A percentile compares a stretch with the other conserved stretches of the same genome.
Evolutionary conservation across 257 asterid species (phyloP).

Genomic region (Thymus mandschuricus): DNA sequence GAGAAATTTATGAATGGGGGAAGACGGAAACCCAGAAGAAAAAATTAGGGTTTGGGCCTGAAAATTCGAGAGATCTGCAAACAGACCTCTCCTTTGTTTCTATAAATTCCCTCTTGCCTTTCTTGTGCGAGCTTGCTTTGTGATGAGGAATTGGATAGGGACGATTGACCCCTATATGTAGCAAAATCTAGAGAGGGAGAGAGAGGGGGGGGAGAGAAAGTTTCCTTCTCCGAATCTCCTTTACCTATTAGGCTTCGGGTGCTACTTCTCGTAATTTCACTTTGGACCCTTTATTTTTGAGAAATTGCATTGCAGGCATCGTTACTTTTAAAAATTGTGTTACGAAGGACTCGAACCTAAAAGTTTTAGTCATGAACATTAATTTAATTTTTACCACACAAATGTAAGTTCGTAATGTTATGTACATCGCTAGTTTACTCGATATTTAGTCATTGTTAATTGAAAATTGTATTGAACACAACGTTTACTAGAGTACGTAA

Average conservation of each 20-base stretch:
- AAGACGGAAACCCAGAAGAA: background rate
- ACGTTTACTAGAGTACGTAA: too few species aligned
- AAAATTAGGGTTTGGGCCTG: background rate
- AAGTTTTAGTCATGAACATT: too few species aligned
- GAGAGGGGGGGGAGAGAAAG: background rate
- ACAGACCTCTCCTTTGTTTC: conserved; percentile 11
- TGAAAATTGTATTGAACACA: too few species aligned
- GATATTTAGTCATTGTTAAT: too few species aligned
- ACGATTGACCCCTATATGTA: conserved; percentile 18
- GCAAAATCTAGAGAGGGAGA: background rate
- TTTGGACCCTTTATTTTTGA: background rate
- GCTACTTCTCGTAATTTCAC: background rate
- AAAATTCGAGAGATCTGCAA: conserved; percentile 1
- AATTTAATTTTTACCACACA: too few species aligned
- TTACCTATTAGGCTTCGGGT: background rate
- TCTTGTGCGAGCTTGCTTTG: background rate
- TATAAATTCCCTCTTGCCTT: background rate
- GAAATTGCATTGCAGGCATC: too few species aligned
- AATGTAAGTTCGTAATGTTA: too few species aligned
- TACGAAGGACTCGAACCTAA: too few species aligned
- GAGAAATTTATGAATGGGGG: background rate
- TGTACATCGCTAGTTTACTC: too few species aligned
- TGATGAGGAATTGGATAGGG: background rate
- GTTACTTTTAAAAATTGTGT: too few species aligned
- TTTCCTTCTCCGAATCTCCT: too few species aligned